Base-by-base conservation (phyloP, 2,329 filamentous ascomycete genomes). In the Aspergillus eucalypticola region DNA sequence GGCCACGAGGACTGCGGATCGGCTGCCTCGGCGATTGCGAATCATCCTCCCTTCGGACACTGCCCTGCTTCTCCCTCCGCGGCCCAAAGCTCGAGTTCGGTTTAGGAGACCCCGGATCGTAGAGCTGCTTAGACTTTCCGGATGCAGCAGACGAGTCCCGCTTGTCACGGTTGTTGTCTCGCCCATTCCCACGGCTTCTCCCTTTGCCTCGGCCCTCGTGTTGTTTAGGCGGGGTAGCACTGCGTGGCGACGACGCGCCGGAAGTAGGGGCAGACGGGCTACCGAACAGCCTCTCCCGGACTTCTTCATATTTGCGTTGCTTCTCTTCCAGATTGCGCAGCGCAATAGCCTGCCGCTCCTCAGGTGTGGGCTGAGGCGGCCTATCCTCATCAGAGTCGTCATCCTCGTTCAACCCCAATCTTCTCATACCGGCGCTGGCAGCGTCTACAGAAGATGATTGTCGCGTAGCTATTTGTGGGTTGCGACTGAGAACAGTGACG, bases 221-320 rank as follows among this genome's bases (percentile, higher is more conserved):
- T 46, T 67, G 71, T 64, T 63, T 67, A 29, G 88, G 88, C 21
- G 88, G 87, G 13, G 88, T 88, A 2, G 84, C 80, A 49, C 79
- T 84, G 8, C 86, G 86, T 0, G 88, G 86, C 3, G 86, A 86
- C 3, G 87, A 88, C 7, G 82, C 81, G 1, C 87, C 85, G 0
- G 88, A 80, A 3, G 67, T 74, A 17, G 71, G 73, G 7, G 70
- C 73, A 5, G 71, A 70, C 5, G 72, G 70, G 21, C 85, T 86
- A 19, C 92, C 92, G 75, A 97, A 94, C 58, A 97, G 88, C 73
- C 92, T 90, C 68, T 94, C 91, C 29, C 94, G 85, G 5, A 88
- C 91, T 78, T 96, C 92, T 62, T 96, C 90, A 73, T 97, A 97
- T 62, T 90, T 90, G 59, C 88, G 88, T 79, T 96, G 90, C 79